Base-by-base conservation (phyloP, 148 eudicot species). In the Amaranthus hypochondriacus region DNA sequence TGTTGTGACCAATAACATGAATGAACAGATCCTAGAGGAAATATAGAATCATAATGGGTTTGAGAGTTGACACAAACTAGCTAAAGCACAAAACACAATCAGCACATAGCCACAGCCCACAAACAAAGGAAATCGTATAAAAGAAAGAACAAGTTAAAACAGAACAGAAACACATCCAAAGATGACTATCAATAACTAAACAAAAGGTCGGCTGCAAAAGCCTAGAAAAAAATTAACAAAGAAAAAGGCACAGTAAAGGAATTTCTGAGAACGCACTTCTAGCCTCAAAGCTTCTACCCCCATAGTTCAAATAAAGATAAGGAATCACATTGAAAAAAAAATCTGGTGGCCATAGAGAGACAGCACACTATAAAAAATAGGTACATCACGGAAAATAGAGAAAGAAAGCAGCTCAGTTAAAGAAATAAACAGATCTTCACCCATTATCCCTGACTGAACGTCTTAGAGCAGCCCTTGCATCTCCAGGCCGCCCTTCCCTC, bases 391-490 rank as follows among this genome's bases (percentile, higher is more conserved):
- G 68, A 7, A 53, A 61, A 63, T 46, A 59, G 0, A 49, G 8
- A 63, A 28, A 46, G 48, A 28, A 77, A 76, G 71, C 60, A 70
- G 68, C 67, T 18, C 2, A 70, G 39, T 5, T 55, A 6, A 7
- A 66, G 5, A 74, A 51, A 9, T 28, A 59, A 57, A 44, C 72
- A 71, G 49, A 7, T 71, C 54, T 82, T 77, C 76, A 95, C 99
- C 96, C 99, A 73, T 90, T 95, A 64, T 95, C 99, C 80, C 99
- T 86, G 70, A 95, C 96, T 57, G 99, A 89, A 73, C 97, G 99
- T 79, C 99, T 84, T 54, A 87, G 69, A 60, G 84, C 86, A 78
- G 90, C 91, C 83, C 99, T 84, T 59, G 88, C 93, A 77, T 95
- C 99, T 55, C 99, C 99, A 76, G 99, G 99, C 71, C 78, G 87